Evolutionary conservation across 2,329 filamentous ascomycete genomes (phyloP).

Genomic region (Juglanconis sp.): DNA sequence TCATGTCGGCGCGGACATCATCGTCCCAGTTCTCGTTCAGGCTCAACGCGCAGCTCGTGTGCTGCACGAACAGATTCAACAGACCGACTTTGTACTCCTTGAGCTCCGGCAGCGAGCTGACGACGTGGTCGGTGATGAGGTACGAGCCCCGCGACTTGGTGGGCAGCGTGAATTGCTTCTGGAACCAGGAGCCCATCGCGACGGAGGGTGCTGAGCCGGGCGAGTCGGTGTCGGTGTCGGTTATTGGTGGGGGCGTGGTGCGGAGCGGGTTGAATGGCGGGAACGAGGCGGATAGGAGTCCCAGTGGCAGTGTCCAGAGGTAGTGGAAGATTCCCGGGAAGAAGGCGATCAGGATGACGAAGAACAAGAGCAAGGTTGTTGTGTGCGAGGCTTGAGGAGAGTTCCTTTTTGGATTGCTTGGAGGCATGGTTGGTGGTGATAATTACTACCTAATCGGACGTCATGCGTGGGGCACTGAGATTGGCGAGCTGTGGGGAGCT

Average conservation of each 20-base stretch:
- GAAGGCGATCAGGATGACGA: slow-evolving; percentile 48
- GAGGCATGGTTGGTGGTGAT: slow-evolving; percentile 1
- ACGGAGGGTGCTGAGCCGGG: slow-evolving; percentile 15
- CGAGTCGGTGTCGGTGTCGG: slow-evolving; percentile 19
- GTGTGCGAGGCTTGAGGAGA: slow-evolving; percentile 20
- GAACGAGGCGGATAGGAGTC: slow-evolving; percentile 28
- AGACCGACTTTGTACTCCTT: slow-evolving; percentile 79
- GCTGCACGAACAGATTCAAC: slow-evolving; percentile 88
- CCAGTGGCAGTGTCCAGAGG: slow-evolving; percentile 47
- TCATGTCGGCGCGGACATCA: slow-evolving; percentile 91
- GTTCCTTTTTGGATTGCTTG: background rate
- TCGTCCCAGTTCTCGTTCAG: slow-evolving; percentile 89
- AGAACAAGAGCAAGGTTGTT: slow-evolving; percentile 43
- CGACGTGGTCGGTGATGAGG: slow-evolving; percentile 77
- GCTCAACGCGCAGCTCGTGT: slow-evolving; percentile 86
- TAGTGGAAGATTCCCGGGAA: slow-evolving; percentile 53
- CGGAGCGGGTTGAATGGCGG: slow-evolving; percentile 24
- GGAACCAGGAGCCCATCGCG: slow-evolving; percentile 70
- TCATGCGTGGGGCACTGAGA: slow-evolving; percentile 16
- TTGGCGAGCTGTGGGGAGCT: too few relatives aligned
- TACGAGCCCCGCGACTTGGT: slow-evolving; percentile 78
- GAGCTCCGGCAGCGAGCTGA: slow-evolving; percentile 73
- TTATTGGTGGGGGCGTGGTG: slow-evolving; percentile 28
- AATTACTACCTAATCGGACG: slow-evolving; percentile 6
- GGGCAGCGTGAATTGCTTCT: slow-evolving; percentile 81